Percentiles rank a stretch among this genome's conserved stretches.
Evolutionary conservation across 1,284 basidiomycete genomes (phyloP).

Genomic region (Tilletia caries): DNA sequence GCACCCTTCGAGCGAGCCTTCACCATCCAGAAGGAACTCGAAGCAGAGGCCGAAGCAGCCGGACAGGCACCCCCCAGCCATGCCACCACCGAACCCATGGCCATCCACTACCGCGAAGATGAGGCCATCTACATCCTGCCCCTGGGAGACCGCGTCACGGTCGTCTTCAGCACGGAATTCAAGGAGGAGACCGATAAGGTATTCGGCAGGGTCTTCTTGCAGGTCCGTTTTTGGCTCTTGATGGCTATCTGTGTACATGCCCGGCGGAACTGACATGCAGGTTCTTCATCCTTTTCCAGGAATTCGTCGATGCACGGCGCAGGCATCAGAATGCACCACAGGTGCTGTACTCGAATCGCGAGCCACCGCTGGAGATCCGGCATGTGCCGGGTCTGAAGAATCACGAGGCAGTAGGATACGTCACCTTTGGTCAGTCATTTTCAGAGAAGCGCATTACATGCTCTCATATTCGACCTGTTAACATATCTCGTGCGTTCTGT

Average conservation of each 20-base stretch:
- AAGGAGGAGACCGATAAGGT: slow-evolving; percentile 96
- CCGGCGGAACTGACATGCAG: too few relatives aligned
- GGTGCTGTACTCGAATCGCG: slow-evolving; percentile 92
- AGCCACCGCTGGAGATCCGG: slow-evolving; percentile 92
- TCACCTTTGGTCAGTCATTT: slow-evolving; percentile 71
- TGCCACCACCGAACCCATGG: slow-evolving; percentile 75
- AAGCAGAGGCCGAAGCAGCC: slow-evolving; percentile 61
- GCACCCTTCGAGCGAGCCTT: slow-evolving; percentile 93
- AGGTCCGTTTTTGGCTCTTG: slow-evolving; percentile 66
- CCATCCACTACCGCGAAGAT: slow-evolving; percentile 83
- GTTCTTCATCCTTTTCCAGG: slow-evolving; percentile 59
- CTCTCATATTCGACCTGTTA: too few relatives aligned
- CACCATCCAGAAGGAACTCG: slow-evolving; percentile 77
- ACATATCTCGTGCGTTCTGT: too few relatives aligned
- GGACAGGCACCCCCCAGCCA: slow-evolving; percentile 19
- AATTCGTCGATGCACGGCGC: slow-evolving; percentile 97
- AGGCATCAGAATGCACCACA: slow-evolving; percentile 96
- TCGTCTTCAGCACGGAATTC: slow-evolving; percentile 96
- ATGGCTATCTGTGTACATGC: too few relatives aligned
- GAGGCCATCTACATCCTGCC: slow-evolving; percentile 96
- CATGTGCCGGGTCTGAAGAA: slow-evolving; percentile 75
- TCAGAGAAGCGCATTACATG: too few relatives aligned
- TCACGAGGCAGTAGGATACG: slow-evolving; percentile 91
- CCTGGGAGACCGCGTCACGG: slow-evolving; percentile 88
- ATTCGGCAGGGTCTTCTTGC: slow-evolving; percentile 93